These are phyloP conservation scores for Medicago lupulina DNA, from an alignment of 306 rosid species.

Conservation along the genomic window DNA sequence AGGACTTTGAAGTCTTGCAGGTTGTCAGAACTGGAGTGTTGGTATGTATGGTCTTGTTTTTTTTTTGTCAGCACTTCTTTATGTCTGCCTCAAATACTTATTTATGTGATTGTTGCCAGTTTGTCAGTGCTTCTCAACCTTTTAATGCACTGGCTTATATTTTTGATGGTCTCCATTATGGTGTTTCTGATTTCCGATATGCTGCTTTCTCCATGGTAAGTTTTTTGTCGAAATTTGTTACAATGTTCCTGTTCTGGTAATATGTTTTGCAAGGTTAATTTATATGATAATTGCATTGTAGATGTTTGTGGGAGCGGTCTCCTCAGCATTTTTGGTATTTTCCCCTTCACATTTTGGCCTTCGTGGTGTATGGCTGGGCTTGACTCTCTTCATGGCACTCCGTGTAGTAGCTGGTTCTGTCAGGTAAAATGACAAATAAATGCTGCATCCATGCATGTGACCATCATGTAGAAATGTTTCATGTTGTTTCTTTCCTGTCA, in stretches of 20 bases:
- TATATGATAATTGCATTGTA: constrained; percentile 36
- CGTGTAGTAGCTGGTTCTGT: constrained; percentile 72
- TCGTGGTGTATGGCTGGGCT: constrained; percentile 85
- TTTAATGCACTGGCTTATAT: constrained; percentile 83
- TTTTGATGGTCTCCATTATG: constrained; percentile 93
- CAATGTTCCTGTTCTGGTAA: constrained; percentile 33
- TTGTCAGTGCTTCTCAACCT: constrained; percentile 94
- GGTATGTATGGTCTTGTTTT: constrained; percentile 61
- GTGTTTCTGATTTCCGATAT: constrained; percentile 91
- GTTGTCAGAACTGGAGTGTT: constrained; percentile 71
- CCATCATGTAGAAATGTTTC: constrained; percentile 16
- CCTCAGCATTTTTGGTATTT: constrained; percentile 73
- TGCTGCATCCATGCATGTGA: constrained; percentile 3
- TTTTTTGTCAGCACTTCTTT: constrained; percentile 19
- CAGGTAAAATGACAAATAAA: constrained; percentile 56
- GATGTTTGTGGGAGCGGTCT: constrained; percentile 78
- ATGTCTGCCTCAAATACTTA: constrained; percentile 21
- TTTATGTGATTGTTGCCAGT: constrained; percentile 55
- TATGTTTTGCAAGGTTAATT: constrained; percentile 22
- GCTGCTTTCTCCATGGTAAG: constrained; percentile 93
- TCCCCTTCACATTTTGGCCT: constrained; percentile 69
- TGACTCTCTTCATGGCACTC: constrained; percentile 85
- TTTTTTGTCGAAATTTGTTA: constrained; percentile 25
- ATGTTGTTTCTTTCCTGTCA: constrained; percentile 19
- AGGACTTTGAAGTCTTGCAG: constrained; percentile 76